phyloP scores from a whole-genome alignment of 78 protist genomes.

The Emiliania huxleyi region DNA sequence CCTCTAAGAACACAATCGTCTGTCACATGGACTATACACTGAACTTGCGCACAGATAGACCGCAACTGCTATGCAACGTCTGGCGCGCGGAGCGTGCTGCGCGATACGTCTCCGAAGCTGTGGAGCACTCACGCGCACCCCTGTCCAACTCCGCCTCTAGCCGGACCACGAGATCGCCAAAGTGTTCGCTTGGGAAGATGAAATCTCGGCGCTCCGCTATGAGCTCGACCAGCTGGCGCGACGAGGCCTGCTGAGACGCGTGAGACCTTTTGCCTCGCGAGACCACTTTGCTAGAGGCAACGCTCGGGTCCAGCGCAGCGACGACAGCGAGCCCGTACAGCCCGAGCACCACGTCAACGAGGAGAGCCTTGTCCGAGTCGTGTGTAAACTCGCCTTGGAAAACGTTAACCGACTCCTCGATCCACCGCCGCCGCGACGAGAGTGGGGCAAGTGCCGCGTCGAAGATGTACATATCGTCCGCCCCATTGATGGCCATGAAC shows the following conservation, averaged over 20 bases:
- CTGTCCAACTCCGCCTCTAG: neutral
- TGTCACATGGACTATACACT: no score
- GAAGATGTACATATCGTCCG: neutral
- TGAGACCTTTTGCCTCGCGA: no score
- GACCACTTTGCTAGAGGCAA: no score
- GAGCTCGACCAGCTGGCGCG: neutral
- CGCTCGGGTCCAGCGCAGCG: neutral
- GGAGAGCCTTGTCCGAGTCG: neutral
- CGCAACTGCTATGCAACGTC: no score
- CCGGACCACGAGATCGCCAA: neutral
- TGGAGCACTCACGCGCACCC: neutral
- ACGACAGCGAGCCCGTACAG: neutral
- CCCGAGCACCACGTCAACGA: neutral
- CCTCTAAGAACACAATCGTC: no score
- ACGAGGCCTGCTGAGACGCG: no score
- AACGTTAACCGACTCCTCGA: neutral
- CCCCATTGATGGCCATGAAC: neutral
- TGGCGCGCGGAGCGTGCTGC: neutral
- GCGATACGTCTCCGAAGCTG: neutral
- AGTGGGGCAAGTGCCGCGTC: neutral
- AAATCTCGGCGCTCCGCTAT: neutral
- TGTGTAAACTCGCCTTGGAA: neutral
- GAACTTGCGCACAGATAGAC: no score
- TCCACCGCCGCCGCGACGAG: neutral
- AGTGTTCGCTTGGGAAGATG: neutral